A percentile compares a stretch with the other conserved stretches of the same genome.
Conservation (phyloP, 352 stramenopile genomes). For the Phytophthora ohioensis region DNA sequence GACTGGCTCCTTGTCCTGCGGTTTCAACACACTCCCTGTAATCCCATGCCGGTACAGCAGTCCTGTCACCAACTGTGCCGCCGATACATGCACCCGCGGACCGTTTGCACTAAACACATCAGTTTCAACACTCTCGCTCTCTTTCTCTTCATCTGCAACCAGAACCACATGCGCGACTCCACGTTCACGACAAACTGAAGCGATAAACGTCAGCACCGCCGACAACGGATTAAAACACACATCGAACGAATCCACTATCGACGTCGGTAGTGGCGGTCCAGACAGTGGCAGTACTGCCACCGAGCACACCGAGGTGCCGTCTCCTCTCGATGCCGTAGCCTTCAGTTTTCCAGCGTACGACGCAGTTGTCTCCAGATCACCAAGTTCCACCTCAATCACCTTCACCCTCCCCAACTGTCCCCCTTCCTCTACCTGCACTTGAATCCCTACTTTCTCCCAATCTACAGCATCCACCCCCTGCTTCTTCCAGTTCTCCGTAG, state of each 20-base stretch:
- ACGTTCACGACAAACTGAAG: conserved; percentile 25
- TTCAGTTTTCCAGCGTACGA: conserved; percentile 17
- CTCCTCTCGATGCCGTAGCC: conserved; percentile 3
- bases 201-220: conserved; percentile 39
- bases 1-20: neutral
- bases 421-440: conserved; percentile 7
- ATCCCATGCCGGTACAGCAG: conserved; percentile 54
- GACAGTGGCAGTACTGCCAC: conserved; percentile 35
- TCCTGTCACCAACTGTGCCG: conserved; percentile 20
- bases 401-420: conserved; percentile 21
- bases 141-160: conserved; percentile 6
- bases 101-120: neutral
- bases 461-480: conserved; percentile 14
- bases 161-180: conserved; percentile 23
- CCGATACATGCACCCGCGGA: conserved; percentile 11
- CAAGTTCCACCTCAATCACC: conserved; percentile 56
- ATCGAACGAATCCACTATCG: conserved; percentile 28
- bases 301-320: conserved; percentile 16
- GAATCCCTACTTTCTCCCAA: conserved; percentile 30
- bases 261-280: conserved; percentile 14
- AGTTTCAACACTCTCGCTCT: neutral
- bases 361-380: conserved; percentile 22
- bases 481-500: conserved; percentile 9
- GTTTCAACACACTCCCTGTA: conserved; percentile 22
- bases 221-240: conserved; percentile 51